Base-by-base conservation (phyloP, 345 rosid genomes). In the Camelina neglecta region DNA sequence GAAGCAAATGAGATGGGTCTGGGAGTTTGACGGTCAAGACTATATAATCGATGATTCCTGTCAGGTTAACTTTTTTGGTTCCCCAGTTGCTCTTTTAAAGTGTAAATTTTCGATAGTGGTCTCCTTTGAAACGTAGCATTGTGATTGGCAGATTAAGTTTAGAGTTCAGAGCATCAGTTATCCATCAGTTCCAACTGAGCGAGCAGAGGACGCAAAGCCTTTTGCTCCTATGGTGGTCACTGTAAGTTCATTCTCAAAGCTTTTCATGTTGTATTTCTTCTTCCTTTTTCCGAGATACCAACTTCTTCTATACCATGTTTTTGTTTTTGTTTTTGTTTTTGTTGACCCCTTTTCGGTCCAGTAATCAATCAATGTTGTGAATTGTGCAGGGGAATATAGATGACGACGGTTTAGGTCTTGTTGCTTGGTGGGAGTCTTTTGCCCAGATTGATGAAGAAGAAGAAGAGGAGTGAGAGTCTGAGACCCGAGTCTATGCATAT, bases 171-270 rank as follows among this genome's bases (percentile, higher is more conserved):
- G 80, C 53, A 78, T 93, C 50, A 81, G 49, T 36, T 91, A 78
- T 81, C 93, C 91, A 71, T 54, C 92, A 57, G 80, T 86, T 72
- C 98, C 98, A 48, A 74, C 74, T 45, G 96, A 90, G 78, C 86
- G 80, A 66, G 78, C 79, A 18, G 88, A 86, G 20, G 77, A 79
- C 55, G 71, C 86, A 29, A 92, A 90, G 79, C 93, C 97, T 72
- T 91, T 93, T 84, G 92, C 96, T 63, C 92, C 96, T 31, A 91
- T 92, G 98, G 85, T 87, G 80, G 71, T 94, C 66, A 82, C 82
- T 29, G 96, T 94, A 83, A 89, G 98, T 83, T 54, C 45, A n/a
- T 53, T 53, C 31, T 31, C 50, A 63, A 11, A 57, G 48, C 16
- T 44, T 44, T 21, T 41, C 13, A 13, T 13, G 38, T 54, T 54